Percentiles rank a stretch among this genome's conserved stretches.
Conservation (phyloP, 306 rosid genomes). For the Quercus robur region DNA sequence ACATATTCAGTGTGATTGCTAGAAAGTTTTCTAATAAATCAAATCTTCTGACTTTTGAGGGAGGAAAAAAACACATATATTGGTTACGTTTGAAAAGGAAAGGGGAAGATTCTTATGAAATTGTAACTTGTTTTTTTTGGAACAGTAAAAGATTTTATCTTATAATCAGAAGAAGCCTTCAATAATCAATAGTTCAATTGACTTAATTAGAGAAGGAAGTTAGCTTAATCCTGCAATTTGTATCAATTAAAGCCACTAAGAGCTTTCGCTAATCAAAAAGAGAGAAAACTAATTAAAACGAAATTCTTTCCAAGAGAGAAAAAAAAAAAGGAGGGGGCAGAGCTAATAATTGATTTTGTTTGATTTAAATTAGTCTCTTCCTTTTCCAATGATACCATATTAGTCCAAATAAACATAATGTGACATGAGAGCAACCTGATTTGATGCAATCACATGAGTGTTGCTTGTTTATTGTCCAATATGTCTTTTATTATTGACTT, state of each 20-base stretch:
- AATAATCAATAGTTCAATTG: not conserved
- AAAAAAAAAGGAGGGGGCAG: not conserved
- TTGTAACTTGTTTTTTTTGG: not conserved
- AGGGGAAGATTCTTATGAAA: not conserved
- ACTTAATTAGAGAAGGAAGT: not conserved
- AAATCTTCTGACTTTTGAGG: not conserved
- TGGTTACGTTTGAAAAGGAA: not conserved
- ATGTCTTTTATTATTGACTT: not conserved
- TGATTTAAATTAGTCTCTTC: not conserved
- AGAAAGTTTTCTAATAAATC: not conserved
- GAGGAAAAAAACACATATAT: not conserved
- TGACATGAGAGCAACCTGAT: slow-evolving; percentile 30
- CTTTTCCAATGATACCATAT: not conserved
- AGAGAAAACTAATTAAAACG: too few relatives aligned
- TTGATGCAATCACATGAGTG: slow-evolving; percentile 26
- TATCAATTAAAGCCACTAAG: too few relatives aligned
- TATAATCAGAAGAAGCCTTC: not conserved
- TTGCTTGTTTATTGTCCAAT: slow-evolving; percentile 1
- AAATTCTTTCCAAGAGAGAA: too few relatives aligned
- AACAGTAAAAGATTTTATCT: not conserved
- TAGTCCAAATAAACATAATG: not conserved
- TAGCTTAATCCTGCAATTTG: not conserved
- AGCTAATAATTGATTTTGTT: not conserved
- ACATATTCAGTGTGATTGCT: not conserved
- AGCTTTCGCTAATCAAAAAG: too few relatives aligned